Base-by-base conservation (phyloP, 2,329 filamentous ascomycete species). In the Pochonia chlamydosporia region DNA sequence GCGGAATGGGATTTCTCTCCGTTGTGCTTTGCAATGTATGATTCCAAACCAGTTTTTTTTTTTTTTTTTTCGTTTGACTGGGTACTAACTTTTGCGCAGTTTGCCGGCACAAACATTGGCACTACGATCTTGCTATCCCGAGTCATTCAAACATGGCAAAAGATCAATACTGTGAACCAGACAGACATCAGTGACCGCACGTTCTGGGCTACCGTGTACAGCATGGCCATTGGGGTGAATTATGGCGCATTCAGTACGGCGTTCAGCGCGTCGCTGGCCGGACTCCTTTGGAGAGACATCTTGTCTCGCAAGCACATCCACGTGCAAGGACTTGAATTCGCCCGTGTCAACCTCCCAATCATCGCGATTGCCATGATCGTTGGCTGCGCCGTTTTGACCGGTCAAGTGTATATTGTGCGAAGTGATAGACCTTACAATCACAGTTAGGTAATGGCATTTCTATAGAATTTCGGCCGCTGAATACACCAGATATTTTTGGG, bases 81-180 rank as follows among this genome's bases (percentile, higher is more conserved):
- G 11, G 7, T 7, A 28, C n/a, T 43, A 14, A 10, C 14, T 18
- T 51, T n/a, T n/a, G 20, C 14, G 7, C 14, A 88, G 83, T 89
- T 88, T 54, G 82, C 85, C 0, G 85, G 85, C 16, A 89, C 85
- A 2, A 89, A 89, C 53, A 89, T 89, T 44, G 85, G 85, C 28
- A 87, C 85, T 0, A 84, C 85, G 0, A 89, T 89, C 57, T 76
- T 89, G 1, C 71, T 89, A 1, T 87, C 78, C 8, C 81, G 85
- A 3, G 76, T 88, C 6, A 78, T 89, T 10, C 85, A 89, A 59
- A 68, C 78, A 0, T 89, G 85, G 85, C 68, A 78, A 52, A 56
- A 67, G 2, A 85, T 89, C 35, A 80, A 84, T 53, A 47, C 58
- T 1, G 49, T 53, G 0, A 74, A 70, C 33, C 63, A 64, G 0